Percentiles rank a stretch among this genome's conserved stretches.
phyloP scores from a whole-genome alignment of 2,329 filamentous ascomycete species.

The Elsinoe perseae region DNA sequence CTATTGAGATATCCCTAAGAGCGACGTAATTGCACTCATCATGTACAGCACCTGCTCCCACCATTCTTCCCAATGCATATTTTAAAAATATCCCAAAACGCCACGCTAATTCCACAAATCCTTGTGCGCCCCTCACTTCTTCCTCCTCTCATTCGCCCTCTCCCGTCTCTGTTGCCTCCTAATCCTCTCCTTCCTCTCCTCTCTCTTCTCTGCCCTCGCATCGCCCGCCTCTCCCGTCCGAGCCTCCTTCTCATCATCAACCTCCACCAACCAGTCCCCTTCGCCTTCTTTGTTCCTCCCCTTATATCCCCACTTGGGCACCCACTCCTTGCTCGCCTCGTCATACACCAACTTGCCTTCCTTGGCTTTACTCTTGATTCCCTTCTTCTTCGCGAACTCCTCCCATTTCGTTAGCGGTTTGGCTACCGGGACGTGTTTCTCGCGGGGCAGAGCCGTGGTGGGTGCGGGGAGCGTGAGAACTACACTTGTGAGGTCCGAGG shows the following conservation, averaged over 20 bases:
- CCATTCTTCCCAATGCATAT: background rate
- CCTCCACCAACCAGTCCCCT: slow-evolving; percentile 84
- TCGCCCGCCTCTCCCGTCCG: slow-evolving; percentile 51
- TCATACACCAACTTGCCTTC: slow-evolving; percentile 79
- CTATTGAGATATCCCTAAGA: slow-evolving; percentile 1
- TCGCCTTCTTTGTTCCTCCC: slow-evolving; percentile 79
- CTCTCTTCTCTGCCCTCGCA: slow-evolving; percentile 50
- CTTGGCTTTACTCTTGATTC: slow-evolving; percentile 80
- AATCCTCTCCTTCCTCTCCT: slow-evolving; percentile 47
- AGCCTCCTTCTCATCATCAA: slow-evolving; percentile 59
- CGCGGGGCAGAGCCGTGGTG: slow-evolving; percentile 68
- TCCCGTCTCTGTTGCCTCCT: slow-evolving; percentile 38
- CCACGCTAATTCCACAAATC: background rate
- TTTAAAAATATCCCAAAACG: background rate
- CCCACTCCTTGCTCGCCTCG: slow-evolving; percentile 78
- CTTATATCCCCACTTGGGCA: slow-evolving; percentile 91
- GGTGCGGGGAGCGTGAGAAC: slow-evolving; percentile 68
- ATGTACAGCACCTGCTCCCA: background rate
- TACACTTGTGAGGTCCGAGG: slow-evolving; percentile 53
- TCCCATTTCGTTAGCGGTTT: slow-evolving; percentile 91
- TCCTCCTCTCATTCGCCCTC: slow-evolving; percentile 53
- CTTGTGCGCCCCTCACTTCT: background rate
- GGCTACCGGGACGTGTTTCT: slow-evolving; percentile 78
- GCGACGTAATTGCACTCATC: background rate
- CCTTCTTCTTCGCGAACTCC: slow-evolving; percentile 92